Evolutionary conservation across 2,329 filamentous ascomycete genomes (phyloP), one percentile per base, ranked within the genome.

Genomic region (Aspergillus aculeatinus): DNA sequence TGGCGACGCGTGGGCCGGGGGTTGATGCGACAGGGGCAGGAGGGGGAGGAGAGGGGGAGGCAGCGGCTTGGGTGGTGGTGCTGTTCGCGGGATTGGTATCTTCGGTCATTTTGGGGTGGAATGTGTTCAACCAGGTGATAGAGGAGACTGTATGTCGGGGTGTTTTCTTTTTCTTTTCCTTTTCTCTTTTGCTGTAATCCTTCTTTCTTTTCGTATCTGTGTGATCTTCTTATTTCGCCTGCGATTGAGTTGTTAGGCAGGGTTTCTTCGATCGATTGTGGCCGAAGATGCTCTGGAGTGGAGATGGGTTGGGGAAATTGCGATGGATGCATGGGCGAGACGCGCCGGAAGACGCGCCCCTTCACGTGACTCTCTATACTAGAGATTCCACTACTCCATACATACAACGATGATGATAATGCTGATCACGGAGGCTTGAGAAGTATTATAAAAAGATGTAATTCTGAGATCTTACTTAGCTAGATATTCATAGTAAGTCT

Each of bases 1-100:
- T 82, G 51, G 82, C 79, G 25, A 85, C 86, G 75, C 86, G 86
- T 27, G 82, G 83, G 33, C 86, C 85, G 2, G 85, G 85, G 1
- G 83, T 76, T 33, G 81, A 75, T 48, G 83, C 74, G 55, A 84
- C 74, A 12, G 85, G 83, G 5, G 83, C 81, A n/a, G 79, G 75
- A 12, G 79, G 77, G 4, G 78, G 78, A 11, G 83, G 84, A 33
- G 83, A 85, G 3, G 82, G 81, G 12, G 76, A 83, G 67, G 66
- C 65, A 10, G 60, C 51, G 51, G 51, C 60, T 60, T 58, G 62
- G 54, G 51, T 54, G 44, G 55, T 55, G 44, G 55, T 53, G 25
- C 65, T 63, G 55, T 55, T 57, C n/a, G 47, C 54, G 50, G 39
- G 2, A 44, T 49, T 65, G 48, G 49, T 50, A 5, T 61, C 57